Percentiles rank a stretch among this genome's conserved stretches.
Conservation (phyloP, 2,329 filamentous ascomycete species). For the Aspergillus sp. region DNA sequence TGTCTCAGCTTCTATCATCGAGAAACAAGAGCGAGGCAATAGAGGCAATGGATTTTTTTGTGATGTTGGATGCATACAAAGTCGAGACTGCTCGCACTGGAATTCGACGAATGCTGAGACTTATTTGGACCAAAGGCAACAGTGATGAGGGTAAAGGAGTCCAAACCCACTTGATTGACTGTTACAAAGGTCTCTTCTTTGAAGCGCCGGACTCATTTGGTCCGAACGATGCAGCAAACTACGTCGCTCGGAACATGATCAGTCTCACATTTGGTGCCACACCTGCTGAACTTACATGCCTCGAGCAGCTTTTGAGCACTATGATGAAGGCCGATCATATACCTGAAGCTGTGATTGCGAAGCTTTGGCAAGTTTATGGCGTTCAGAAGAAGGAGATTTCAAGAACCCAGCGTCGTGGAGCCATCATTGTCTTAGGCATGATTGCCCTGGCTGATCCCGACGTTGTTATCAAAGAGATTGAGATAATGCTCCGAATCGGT, state of each 20-base stretch:
- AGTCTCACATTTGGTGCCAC: conserved; percentile 95
- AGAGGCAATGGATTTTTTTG: conserved; percentile 98
- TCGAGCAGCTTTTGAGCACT: conserved; percentile 90
- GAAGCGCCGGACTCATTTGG: conserved; percentile 88
- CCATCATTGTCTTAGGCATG: conserved; percentile 97
- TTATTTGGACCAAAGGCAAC: conserved; percentile 99
- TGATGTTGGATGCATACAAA: conserved; percentile 92
- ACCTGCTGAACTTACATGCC: conserved; percentile 87
- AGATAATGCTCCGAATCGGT: conserved; percentile 88
- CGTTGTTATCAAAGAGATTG: conserved; percentile 92
- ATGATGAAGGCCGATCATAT: conserved; percentile 97
- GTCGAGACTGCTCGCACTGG: conserved; percentile 89
- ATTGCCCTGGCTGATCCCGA: conserved; percentile 88
- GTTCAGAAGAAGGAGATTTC: conserved; percentile 93
- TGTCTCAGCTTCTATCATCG: conserved; percentile 86
- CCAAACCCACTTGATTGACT: conserved; percentile 93
- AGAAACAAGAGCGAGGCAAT: conserved; percentile 99
- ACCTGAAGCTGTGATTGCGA: conserved; percentile 79
- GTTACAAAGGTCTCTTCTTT: conserved; percentile 94
- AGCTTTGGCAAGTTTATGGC: conserved; percentile 97
- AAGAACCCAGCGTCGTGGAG: conserved; percentile 80
- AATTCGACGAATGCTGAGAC: conserved; percentile 89
- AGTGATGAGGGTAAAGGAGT: conserved; percentile 98
- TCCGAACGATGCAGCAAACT: conserved; percentile 88
- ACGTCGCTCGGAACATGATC: conserved; percentile 97